Base-by-base conservation (phyloP, 768 basidiomycete genomes). In the Lactifluus hygrophoroides region DNA sequence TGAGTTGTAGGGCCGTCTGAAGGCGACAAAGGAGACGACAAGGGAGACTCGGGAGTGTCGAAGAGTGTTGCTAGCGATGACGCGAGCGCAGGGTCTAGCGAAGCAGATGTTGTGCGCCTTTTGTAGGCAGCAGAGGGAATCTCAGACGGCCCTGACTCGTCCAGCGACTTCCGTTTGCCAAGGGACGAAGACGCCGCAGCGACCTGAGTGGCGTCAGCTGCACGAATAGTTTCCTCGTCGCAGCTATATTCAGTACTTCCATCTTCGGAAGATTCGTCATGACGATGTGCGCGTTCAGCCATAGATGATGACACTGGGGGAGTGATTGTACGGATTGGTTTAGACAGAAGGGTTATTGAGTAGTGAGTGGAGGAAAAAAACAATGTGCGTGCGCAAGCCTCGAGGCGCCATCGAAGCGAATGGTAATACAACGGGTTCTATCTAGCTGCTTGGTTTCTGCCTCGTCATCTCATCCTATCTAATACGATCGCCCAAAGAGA, bases 401-500 rank as follows among this genome's bases (percentile, higher is more conserved):
- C 40, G 23, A 45, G 40, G 48, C 47, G 27, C 14, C n/a, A 16
- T 32, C 25, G 23, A 51, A 30, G 23, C 19, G 3, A 25, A 45
- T 34, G 32, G 42, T 10, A 43, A 54, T 54, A 37, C 44, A 45
- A 23, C 21, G 21, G 13, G 3, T 25, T 54, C 53, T 32, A 57
- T 28, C 23, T 48, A 30, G 23, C 19, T 48, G 16, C 23, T 35
- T 50, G 48, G 44, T 28, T 53, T 51, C 57, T 27, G 28, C 16
- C 11, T 21, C 38, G 25, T 32, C 9, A 5, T 13, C 30, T 23
- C 45, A 23, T 27, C n/a, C n/a, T 25, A 35, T 53, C 60, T 62
- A 92, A 68, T 91, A 92, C 21, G 86, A 88, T 65, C 91, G 78
- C 38, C 96, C 96, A 72, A 98, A 99, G 81, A 99, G 77, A 64